Evolutionary conservation across 2,329 filamentous ascomycete species (phyloP).

Genomic region (Ceratocystis eucalypticola): DNA sequence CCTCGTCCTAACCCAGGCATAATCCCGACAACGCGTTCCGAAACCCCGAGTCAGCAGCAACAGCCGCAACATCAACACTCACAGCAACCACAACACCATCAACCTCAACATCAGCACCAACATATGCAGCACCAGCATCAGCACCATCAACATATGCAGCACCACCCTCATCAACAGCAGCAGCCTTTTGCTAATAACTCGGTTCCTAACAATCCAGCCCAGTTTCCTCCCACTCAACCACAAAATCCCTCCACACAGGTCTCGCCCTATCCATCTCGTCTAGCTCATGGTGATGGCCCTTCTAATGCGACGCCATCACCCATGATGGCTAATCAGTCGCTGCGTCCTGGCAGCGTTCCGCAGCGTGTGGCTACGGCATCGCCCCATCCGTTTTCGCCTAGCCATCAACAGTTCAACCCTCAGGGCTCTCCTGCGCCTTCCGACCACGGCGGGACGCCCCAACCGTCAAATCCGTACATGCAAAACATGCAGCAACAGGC

Average conservation of each 20-base stretch:
- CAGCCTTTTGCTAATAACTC: background rate
- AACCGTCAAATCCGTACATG: slow-evolving; percentile 53
- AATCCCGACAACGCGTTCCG: slow-evolving; percentile 71
- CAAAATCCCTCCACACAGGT: slow-evolving; percentile 28
- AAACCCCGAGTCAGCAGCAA: slow-evolving; percentile 67
- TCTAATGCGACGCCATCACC: slow-evolving; percentile 83
- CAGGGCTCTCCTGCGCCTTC: slow-evolving; percentile 66
- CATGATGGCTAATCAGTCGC: slow-evolving; percentile 76
- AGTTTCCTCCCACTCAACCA: slow-evolving; percentile 7
- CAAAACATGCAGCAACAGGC: slow-evolving; percentile 39
- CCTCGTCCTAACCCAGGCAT: slow-evolving; percentile 63
- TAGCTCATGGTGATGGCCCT: slow-evolving; percentile 67
- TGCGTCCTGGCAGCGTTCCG: slow-evolving; percentile 54
- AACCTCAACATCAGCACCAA: slow-evolving; percentile 43
- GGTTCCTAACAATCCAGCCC: background rate
- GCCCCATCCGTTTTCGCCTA: slow-evolving; percentile 77
- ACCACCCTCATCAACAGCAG: background rate
- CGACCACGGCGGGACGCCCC: slow-evolving; percentile 61
- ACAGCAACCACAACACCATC: background rate
- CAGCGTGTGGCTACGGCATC: slow-evolving; percentile 83
- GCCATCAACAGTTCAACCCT: slow-evolving; percentile 54
- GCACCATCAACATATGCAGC: slow-evolving; percentile 1
- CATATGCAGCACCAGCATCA: background rate
- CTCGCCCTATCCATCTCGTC: slow-evolving; percentile 62
- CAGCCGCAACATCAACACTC: slow-evolving; percentile 24